A percentile compares a stretch with the other conserved stretches of the same genome.
Evolutionary conservation across 2,329 filamentous ascomycete genomes (phyloP).

Genomic region (Alternaria viburni): DNA sequence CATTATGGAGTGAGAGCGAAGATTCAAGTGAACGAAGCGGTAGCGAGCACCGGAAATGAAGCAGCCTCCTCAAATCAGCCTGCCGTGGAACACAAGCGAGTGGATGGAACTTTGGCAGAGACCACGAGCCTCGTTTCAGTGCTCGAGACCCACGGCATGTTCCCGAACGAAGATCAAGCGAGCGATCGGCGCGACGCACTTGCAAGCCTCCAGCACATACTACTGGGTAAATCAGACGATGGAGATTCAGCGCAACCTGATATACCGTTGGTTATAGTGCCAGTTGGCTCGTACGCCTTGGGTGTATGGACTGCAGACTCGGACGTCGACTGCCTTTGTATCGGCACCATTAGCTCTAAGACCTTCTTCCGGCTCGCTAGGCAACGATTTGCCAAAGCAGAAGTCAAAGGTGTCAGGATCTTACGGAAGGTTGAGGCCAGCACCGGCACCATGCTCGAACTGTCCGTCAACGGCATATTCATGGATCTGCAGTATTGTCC

Average conservation of each 20-base stretch:
- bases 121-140: conserved; percentile 15
- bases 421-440: conserved; percentile 64
- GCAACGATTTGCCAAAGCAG: conserved; percentile 60
- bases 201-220: conserved; percentile 54
- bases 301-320: conserved; percentile 67
- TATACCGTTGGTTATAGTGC: conserved; percentile 59
- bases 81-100: conserved; percentile 19
- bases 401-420: conserved; percentile 55
- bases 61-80: conserved; percentile 7
- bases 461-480: conserved; percentile 64
- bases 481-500: conserved; percentile 72
- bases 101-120: conserved; percentile 12
- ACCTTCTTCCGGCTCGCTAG: conserved; percentile 67
- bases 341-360: conserved; percentile 66
- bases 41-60: neutral
- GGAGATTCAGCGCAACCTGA: conserved; percentile 15
- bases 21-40: conserved; percentile 33
- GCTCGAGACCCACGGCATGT: conserved; percentile 34
- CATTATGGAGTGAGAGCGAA: conserved; percentile 62
- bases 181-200: conserved; percentile 54
- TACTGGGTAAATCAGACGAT: conserved; percentile 38
- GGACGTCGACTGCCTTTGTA: conserved; percentile 70
- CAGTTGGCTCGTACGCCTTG: conserved; percentile 71
- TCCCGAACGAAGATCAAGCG: conserved; percentile 58
- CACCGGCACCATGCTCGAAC: conserved; percentile 69